Conservation (phyloP, 768 basidiomycete genomes). For the Rhizopogon rudus region DNA sequence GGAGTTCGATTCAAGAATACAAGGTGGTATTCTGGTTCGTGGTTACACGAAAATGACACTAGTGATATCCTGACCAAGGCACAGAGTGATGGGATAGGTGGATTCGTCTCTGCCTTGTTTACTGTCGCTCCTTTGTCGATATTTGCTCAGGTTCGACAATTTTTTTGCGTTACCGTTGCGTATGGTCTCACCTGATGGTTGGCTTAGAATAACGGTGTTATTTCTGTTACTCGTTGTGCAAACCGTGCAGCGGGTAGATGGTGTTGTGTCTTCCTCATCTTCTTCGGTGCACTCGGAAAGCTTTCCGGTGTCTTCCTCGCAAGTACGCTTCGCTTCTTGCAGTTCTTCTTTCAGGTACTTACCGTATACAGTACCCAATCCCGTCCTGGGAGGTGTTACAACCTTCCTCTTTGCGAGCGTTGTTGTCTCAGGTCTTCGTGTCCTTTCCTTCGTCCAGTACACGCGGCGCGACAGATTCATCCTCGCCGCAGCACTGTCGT, state of each 20-base stretch:
- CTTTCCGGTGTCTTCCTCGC: slow-evolving; percentile 80
- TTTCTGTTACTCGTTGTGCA: slow-evolving; percentile 81
- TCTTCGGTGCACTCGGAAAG: slow-evolving; percentile 79
- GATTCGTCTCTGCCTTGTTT: slow-evolving; percentile 74
- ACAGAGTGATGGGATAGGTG: slow-evolving; percentile 75
- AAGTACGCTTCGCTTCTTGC: slow-evolving; percentile 32
- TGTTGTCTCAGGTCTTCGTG: slow-evolving; percentile 63
- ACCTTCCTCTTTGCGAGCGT: slow-evolving; percentile 84
- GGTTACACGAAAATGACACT: background rate
- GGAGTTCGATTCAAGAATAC: slow-evolving; percentile 77
- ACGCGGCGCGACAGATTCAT: slow-evolving; percentile 65
- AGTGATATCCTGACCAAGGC: background rate
- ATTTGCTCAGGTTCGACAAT: slow-evolving; percentile 53
- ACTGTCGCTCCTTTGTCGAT: slow-evolving; percentile 78
- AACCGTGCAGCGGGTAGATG: slow-evolving; percentile 74
- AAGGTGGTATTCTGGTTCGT: slow-evolving; percentile 71
- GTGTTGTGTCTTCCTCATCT: slow-evolving; percentile 75
- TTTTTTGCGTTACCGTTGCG: background rate
- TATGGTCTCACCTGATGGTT: background rate
- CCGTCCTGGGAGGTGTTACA: slow-evolving; percentile 81
- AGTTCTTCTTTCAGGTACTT: background rate
- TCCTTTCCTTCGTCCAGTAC: slow-evolving; percentile 56
- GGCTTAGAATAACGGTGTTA: slow-evolving; percentile 73
- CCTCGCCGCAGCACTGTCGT: slow-evolving; percentile 61
- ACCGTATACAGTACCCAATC: slow-evolving; percentile 53